Evolutionary conservation across 139 green algal species (phyloP).

Genomic region (Microglena sp.): DNA sequence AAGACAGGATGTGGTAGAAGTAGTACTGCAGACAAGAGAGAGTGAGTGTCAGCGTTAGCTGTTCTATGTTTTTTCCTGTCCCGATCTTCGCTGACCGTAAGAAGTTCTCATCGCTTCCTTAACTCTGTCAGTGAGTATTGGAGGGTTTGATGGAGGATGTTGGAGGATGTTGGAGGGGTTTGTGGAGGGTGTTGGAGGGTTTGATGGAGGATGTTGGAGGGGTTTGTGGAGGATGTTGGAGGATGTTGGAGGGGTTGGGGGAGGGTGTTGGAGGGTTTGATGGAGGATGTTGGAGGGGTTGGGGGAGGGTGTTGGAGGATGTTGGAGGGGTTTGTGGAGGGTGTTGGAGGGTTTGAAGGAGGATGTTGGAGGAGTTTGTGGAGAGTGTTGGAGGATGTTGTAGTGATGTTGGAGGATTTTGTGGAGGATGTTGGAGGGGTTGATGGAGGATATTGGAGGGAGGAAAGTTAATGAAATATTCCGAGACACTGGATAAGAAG

Average conservation of each 20-base stretch:
- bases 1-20: slow-evolving; percentile 97
- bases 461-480: no score
- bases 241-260: no score
- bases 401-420: not conserved
- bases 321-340: no score
- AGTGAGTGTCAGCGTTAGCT: not conserved
- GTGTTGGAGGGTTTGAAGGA: not conserved
- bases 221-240: no score
- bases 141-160: no score
- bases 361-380: not conserved
- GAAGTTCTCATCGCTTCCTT: not conserved
- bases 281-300: not conserved
- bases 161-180: no score
- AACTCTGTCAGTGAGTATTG: not conserved
- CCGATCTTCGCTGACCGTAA: not conserved
- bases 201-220: not conserved
- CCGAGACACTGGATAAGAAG: no score
- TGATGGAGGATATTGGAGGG: no score
- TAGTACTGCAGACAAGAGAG: slow-evolving; percentile 84
- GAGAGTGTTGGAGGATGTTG: no score
- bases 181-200: no score
- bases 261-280: not conserved
- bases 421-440: not conserved
- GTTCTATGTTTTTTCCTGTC: not conserved
- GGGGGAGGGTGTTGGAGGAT: no score